Base-by-base conservation (phyloP, 371 early-diverging fungal genomes). In the Fennellomyces sp. region DNA sequence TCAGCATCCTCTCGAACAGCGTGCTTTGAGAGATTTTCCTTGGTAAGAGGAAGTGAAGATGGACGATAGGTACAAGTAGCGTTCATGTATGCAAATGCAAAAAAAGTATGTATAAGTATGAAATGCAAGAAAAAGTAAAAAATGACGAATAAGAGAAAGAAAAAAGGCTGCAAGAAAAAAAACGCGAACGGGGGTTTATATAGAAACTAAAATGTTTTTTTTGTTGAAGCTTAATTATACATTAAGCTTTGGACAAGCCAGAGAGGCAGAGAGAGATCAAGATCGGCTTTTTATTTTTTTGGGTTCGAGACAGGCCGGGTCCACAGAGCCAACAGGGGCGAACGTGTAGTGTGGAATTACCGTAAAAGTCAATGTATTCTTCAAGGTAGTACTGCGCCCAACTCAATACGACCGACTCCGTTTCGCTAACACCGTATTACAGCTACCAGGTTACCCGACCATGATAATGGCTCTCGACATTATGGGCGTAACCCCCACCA, bases 11-110 rank as follows among this genome's bases (percentile, higher is more conserved):
- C 51, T 47, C n/a, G 27, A 30, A 30, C 53, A 31, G 23, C 19
- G 64, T 8, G n/a, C n/a, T n/a, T n/a, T n/a, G 58, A 45, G 7
- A 64, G 49, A 36, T 64, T 64, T 52, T 64, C 64, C 49, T 64
- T 64, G 19, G 64, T 64, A 5, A 64, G 30, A 13, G 64, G 64
- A 26, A 54, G 38, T 5, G 55, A n/a, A n/a, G n/a, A 31, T 52
- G 52, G 45, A 45, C n/a, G 21, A 11, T 39, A 0, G 6, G 17
- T 39, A 39, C 13, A n/a, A n/a, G n/a, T n/a, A n/a, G n/a, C n/a
- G n/a, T n/a, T n/a, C n/a, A n/a, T n/a, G n/a, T n/a, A n/a, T n/a
- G n/a, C n/a, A n/a, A n/a, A n/a, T 13, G n/a, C 6, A 41, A 41
- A 17, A 10, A 41, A 41, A n/a, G 41, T 5, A 41, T 13, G 19